These are phyloP conservation scores for Aspergillus glaucus DNA, from an alignment of 2,329 filamentous ascomycete species.

Conservation along the genomic window DNA sequence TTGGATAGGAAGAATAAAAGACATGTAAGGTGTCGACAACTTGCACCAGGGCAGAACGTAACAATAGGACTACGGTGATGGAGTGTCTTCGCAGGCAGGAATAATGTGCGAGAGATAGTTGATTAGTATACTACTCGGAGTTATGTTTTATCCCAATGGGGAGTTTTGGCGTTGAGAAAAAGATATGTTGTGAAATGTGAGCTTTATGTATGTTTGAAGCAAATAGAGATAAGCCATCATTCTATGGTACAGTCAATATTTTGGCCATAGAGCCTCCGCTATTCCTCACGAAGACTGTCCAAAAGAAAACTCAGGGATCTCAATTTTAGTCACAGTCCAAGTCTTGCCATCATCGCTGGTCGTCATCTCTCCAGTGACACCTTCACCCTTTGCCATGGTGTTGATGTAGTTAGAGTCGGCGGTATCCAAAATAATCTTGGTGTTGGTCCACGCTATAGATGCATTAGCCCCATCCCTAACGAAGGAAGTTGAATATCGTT, in stretches of 20 bases:
- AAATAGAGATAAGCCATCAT: too few relatives aligned
- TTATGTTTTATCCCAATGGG: too few relatives aligned
- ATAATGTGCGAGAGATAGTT: too few relatives aligned
- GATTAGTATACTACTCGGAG: too few relatives aligned
- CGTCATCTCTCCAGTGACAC: constrained; percentile 37
- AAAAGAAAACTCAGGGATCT: constrained; percentile 24
- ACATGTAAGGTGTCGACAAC: too few relatives aligned
- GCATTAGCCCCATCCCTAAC: not conserved
- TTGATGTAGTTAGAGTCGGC: constrained; percentile 30
- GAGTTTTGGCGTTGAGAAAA: too few relatives aligned
- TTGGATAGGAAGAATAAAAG: too few relatives aligned
- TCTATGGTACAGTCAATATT: not conserved
- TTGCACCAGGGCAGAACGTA: too few relatives aligned
- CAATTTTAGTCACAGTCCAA: constrained; percentile 38
- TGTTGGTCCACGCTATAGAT: constrained; percentile 33
- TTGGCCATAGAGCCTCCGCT: not conserved
- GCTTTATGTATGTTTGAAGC: too few relatives aligned
- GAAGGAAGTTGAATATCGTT: not conserved
- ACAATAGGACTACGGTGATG: too few relatives aligned
- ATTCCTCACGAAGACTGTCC: not conserved
- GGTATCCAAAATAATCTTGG: constrained; percentile 31
- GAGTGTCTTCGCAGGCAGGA: too few relatives aligned
- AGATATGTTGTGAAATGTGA: too few relatives aligned
- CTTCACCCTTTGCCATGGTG: constrained; percentile 31
- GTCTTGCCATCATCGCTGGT: constrained; percentile 39